Percentiles rank a stretch among this genome's conserved stretches.
These are phyloP conservation scores for Calonectria montana DNA, from an alignment of 2,329 filamentous ascomycete species.

Conservation along the genomic window DNA sequence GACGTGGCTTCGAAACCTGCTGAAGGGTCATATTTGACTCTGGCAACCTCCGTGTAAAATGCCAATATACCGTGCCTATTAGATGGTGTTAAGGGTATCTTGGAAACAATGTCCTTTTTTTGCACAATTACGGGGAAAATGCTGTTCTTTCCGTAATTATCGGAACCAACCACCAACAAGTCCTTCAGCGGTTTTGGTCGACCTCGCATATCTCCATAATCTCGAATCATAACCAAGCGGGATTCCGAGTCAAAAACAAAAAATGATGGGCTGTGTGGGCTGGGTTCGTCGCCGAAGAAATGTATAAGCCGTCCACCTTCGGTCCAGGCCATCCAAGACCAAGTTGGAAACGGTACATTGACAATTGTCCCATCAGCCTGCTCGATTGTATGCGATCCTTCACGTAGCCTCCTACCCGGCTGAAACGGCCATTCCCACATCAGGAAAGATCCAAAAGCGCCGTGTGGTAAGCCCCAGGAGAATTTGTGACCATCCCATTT, in stretches of 20 bases:
- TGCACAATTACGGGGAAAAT: neutral
- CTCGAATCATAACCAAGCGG: neutral
- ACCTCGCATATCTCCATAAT: neutral
- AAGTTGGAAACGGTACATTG: neutral
- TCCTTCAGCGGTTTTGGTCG: neutral
- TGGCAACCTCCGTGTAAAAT: neutral
- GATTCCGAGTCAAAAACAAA: neutral
- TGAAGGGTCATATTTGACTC: neutral
- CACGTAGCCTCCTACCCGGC: neutral
- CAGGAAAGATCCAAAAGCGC: neutral
- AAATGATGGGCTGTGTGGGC: neutral
- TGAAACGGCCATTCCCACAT: neutral
- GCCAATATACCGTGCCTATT: neutral
- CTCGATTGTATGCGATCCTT: neutral
- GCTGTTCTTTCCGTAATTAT: neutral
- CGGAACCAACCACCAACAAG: neutral
- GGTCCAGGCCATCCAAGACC: conserved; percentile 3
- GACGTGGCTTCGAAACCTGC: neutral
- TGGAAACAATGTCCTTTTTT: neutral
- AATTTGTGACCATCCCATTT: conserved; percentile 2
- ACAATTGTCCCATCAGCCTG: neutral
- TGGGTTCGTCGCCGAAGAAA: neutral
- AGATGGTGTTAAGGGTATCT: neutral
- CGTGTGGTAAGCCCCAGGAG: neutral
- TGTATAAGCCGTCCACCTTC: neutral